phyloP scores from a whole-genome alignment of 2,329 filamentous ascomycete genomes.

The Magnaporthiopsis poae region DNA sequence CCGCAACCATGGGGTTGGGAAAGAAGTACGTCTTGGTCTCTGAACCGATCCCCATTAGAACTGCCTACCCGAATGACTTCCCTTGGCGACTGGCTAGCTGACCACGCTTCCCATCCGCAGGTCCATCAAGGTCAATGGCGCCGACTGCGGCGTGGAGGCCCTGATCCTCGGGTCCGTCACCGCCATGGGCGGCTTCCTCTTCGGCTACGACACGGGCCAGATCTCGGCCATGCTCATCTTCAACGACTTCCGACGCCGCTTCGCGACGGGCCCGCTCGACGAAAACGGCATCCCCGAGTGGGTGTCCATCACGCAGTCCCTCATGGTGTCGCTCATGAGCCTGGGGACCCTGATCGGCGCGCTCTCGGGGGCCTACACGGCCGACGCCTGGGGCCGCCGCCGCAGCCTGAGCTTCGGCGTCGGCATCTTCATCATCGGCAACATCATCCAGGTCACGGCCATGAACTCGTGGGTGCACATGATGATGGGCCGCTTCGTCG shows the following conservation, averaged over 20 bases:
- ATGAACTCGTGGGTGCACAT: slow-evolving; percentile 52
- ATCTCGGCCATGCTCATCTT: slow-evolving; percentile 43
- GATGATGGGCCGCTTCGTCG: slow-evolving; percentile 55
- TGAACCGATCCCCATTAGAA: background rate
- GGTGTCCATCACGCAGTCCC: slow-evolving; percentile 34
- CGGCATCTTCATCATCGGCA: slow-evolving; percentile 52
- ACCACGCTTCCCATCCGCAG: background rate
- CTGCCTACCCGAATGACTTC: no score
- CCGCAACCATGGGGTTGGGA: background rate
- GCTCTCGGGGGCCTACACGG: slow-evolving; percentile 41
- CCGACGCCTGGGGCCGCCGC: slow-evolving; percentile 49
- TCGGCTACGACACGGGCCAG: slow-evolving; percentile 52
- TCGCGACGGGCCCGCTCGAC: slow-evolving; percentile 32
- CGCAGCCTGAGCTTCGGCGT: slow-evolving; percentile 44
- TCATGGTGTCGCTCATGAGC: slow-evolving; percentile 47
- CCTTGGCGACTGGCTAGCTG: background rate
- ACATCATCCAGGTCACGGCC: slow-evolving; percentile 56
- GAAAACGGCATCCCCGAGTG: slow-evolving; percentile 27
- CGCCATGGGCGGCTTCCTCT: slow-evolving; percentile 11
- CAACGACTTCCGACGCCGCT: slow-evolving; percentile 45
- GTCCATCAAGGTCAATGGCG: slow-evolving; percentile 8
- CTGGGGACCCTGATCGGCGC: slow-evolving; percentile 47
- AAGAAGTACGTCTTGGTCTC: background rate
- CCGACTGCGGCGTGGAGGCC: slow-evolving; percentile 8
- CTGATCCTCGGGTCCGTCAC: slow-evolving; percentile 6